Evolutionary conservation across 2,329 filamentous ascomycete species (phyloP), one percentile per base, ranked within the genome.

Genomic region (Aspergillus piperis): DNA sequence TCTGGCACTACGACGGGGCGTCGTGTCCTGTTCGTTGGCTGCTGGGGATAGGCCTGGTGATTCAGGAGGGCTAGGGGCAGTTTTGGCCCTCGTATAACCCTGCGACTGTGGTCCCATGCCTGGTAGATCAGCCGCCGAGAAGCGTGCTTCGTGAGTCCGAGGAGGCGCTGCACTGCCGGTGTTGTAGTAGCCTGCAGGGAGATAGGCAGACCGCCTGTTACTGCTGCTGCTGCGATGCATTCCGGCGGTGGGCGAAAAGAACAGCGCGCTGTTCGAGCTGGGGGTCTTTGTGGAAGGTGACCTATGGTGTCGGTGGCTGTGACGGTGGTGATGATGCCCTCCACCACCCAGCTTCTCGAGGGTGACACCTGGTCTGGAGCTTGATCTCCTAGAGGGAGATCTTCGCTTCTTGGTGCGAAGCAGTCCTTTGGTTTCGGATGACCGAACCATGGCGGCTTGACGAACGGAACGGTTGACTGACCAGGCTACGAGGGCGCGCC

Each of bases 121-220:
- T 23, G 85, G 83, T 72, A 89, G 72, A 64, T 83, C 86, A 65
- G 88, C 87, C 13, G 84, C 82, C 62, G 83, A 82, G 48, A 80
- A 61, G 15, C 56, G 60, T 15, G 50, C 57, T 50, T 70, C 66
- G 44, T 67, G 64, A 17, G 78, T 78, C 55, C 78, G 77, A 11
- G 75, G 80, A 58, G 73, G 75, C 47, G 83, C 81, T 10, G 82
- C 83, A 32, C 82, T 83, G 21, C 89, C 85, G 5, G 91, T 85
- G 32, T 92, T 89, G 72, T 98, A 98, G 79, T 96, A 97, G 1
- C 94, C 94, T 3, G 94, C 89, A 15, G 94, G 94, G 19, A 97
- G 83, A 73, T 94, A 96, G 30, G 62, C 73, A n/a, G 91, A 96
- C 61, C 85, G 86, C 56, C 93, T 88, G 64, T 85, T 85, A 67